phyloP scores from a whole-genome alignment of 2,329 filamentous ascomycete genomes.

The Mycosphaerella arachidis region DNA sequence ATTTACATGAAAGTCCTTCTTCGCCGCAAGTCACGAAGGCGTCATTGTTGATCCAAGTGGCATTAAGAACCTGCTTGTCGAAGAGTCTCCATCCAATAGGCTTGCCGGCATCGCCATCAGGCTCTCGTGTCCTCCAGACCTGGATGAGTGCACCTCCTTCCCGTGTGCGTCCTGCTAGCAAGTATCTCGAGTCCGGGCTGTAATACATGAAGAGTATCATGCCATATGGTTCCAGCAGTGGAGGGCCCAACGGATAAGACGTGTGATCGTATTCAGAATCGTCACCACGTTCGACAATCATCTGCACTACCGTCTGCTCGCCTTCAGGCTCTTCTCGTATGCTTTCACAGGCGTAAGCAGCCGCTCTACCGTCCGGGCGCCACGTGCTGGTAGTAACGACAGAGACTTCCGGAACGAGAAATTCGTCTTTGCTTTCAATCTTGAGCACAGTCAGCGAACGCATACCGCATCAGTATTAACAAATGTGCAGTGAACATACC shows the following conservation, averaged over 20 bases:
- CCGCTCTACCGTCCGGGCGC: constrained; percentile 32
- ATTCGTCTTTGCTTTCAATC: neutral
- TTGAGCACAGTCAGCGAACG: neutral
- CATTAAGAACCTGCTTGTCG: constrained; percentile 40
- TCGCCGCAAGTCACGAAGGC: constrained; percentile 44
- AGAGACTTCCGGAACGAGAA: constrained; percentile 20
- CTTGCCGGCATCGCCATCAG: constrained; percentile 21
- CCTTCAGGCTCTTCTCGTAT: constrained; percentile 20
- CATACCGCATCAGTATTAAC: neutral
- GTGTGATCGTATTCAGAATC: constrained; percentile 16
- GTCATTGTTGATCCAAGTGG: constrained; percentile 41
- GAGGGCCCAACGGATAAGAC: constrained; percentile 18
- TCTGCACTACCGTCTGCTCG: constrained; percentile 16
- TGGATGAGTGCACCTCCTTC: constrained; percentile 30
- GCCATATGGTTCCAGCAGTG: constrained; percentile 26
- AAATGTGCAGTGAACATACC: constrained; percentile 7
- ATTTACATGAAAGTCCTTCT: constrained; percentile 23
- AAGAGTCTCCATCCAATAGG: constrained; percentile 40
- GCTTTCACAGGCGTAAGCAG: constrained; percentile 28
- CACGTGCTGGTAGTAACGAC: constrained; percentile 33
- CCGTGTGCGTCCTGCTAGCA: constrained; percentile 30
- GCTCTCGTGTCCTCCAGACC: constrained; percentile 24
- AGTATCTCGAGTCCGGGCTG: constrained; percentile 27
- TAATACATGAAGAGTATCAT: constrained; percentile 30
- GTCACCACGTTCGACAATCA: constrained; percentile 25